Base-by-base conservation (phyloP, 371 early-diverging fungal species). In the Lichtheimia ramosa region DNA sequence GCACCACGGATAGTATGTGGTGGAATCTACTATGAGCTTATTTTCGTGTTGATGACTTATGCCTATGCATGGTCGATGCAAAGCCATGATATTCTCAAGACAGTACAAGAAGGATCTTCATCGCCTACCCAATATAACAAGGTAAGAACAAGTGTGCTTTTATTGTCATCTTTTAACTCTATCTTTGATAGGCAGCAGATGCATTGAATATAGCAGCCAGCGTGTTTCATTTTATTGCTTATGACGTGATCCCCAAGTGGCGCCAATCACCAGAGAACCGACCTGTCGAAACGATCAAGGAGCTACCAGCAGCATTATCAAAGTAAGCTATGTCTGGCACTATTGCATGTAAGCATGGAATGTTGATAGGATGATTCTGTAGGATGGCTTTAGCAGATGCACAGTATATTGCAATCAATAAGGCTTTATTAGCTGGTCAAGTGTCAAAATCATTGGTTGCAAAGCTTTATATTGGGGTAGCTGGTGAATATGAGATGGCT, bases 401-500 rank as follows among this genome's bases (percentile, higher is more conserved):
- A 18, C 79, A 79, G 48, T 64, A 82, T 13, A 72, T 77, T 25
- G 82, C 80, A 1, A 78, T 81, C 48, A 73, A 74, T 21, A 83
- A 79, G 62, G 79, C 79, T 16, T 28, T 75, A 8, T 24, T 69
- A 3, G 55, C 65, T 23, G 68, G 68, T 25, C 77, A 74, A 20
- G 66, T 76, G 1, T 84, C 87, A 0, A 82, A 83, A 58, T 83
- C 84, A 0, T 64, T 87, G 3, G 61, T 79, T 46, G 87, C 85
- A 1, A 87, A 87, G 25, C 61, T 87, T 14, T 81, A 81, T 20
- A 82, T 87, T 53, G 85, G 85, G 0, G 81, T 87, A 25, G 82
- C 83, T 42, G 83, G 77, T 14, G 79, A 85, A 43, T 87, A 87
- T 60, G 85, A 87, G 53, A 79, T 80, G 59, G 85, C 87, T 0